phyloP scores from a whole-genome alignment of 345 rosid species.

The Eucalyptus brandiana region DNA sequence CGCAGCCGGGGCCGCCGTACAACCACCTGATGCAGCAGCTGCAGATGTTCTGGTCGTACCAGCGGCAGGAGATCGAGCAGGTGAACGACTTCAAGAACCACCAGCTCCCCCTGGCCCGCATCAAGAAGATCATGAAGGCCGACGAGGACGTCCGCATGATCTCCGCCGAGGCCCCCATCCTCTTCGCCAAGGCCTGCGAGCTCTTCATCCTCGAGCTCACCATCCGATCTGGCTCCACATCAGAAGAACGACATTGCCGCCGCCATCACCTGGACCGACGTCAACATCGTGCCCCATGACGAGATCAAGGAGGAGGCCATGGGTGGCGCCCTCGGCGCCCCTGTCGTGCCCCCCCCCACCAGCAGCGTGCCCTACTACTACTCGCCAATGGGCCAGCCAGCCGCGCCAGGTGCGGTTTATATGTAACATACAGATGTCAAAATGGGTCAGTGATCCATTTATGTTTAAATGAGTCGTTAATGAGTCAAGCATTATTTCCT shows the following conservation, averaged over 20 bases:
- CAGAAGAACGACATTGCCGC: constrained; percentile 97
- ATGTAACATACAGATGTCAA: not conserved
- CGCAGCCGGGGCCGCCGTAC: constrained; percentile 33
- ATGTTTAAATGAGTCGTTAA: too few species aligned
- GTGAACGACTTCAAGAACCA: constrained; percentile 93
- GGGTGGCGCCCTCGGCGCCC: not conserved
- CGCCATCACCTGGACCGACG: constrained; percentile 81
- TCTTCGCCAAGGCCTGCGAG: constrained; percentile 93
- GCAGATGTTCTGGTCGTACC: constrained; percentile 87
- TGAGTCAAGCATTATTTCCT: too few species aligned
- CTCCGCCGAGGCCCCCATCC: constrained; percentile 92
- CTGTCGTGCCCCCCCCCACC: constrained; percentile 28
- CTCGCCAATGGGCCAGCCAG: constrained; percentile 77
- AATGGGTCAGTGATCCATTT: too few species aligned
- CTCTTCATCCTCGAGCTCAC: constrained; percentile 88
- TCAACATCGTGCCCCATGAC: constrained; percentile 79
- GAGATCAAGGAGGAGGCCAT: constrained; percentile 73
- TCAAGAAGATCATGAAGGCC: constrained; percentile 98
- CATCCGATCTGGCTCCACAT: constrained; percentile 89
- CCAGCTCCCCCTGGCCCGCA: constrained; percentile 87
- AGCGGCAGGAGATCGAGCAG: constrained; percentile 88
- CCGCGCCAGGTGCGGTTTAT: not conserved
- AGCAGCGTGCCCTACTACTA: constrained; percentile 80
- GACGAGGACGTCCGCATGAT: constrained; percentile 99
- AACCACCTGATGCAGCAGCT: constrained; percentile 87